Conservation (phyloP, 371 early-diverging fungal genomes). For the Nematocida homosporus region DNA sequence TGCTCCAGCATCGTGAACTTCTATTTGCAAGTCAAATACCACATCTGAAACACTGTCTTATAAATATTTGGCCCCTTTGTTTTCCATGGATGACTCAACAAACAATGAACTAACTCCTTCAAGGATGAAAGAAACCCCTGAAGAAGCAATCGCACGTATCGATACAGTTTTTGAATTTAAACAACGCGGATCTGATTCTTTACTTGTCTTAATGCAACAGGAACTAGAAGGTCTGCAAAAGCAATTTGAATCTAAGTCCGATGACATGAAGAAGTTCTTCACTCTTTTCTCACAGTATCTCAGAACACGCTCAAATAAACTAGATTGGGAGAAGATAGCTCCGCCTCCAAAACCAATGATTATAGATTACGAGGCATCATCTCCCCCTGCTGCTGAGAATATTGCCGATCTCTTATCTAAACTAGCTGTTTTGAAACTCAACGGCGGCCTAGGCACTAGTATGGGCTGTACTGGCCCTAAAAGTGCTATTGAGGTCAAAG, state of each 20-base stretch:
- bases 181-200: conserved; percentile 39
- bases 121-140: not conserved
- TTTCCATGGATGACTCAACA: conserved; percentile 17
- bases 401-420: conserved; percentile 71
- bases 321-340: conserved; percentile 65
- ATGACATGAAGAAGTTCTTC: conserved; percentile 61
- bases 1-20: not conserved
- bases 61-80: conserved; percentile 25
- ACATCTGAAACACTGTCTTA: not conserved
- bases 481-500: conserved; percentile 89
- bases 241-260: conserved; percentile 24
- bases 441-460: conserved; percentile 96
- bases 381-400: not conserved
- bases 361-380: conserved; percentile 50
- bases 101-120: conserved; percentile 17
- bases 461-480: conserved; percentile 99
- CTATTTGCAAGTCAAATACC: not conserved
- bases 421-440: conserved; percentile 92
- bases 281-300: conserved; percentile 64
- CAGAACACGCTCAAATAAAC: conserved; percentile 56
- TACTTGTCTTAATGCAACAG: conserved; percentile 60
- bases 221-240: conserved; percentile 55
- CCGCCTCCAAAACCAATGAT: conserved; percentile 64
- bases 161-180: conserved; percentile 55
- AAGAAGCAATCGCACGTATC: conserved; percentile 1